phyloP scores from a whole-genome alignment of 2,329 filamentous ascomycete species.

The Diaporthe vexans region DNA sequence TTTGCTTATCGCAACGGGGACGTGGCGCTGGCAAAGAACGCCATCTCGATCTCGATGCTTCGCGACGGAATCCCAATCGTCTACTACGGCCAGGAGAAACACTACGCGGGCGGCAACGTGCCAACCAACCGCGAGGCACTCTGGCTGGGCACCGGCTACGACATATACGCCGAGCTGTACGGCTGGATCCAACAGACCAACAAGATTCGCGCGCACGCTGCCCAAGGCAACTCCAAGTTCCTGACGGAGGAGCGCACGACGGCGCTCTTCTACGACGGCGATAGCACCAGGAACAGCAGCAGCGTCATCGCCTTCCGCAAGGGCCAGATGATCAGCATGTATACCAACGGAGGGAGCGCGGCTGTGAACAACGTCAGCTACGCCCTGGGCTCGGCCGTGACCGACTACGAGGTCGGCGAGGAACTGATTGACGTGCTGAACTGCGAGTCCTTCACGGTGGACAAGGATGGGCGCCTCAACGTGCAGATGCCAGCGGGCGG shows the following conservation, averaged over 20 bases:
- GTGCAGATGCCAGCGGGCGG: conserved; percentile 57
- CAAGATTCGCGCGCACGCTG: conserved; percentile 61
- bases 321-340: conserved; percentile 57
- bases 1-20: conserved; percentile 61
- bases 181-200: conserved; percentile 62
- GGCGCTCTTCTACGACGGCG: conserved; percentile 53
- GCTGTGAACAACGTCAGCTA: conserved; percentile 47
- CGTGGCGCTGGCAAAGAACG: conserved; percentile 64
- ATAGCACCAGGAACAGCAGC: conserved; percentile 37
- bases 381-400: conserved; percentile 51
- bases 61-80: conserved; percentile 70
- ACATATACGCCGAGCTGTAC: conserved; percentile 58
- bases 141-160: conserved; percentile 60
- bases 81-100: conserved; percentile 71
- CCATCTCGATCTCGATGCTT: conserved; percentile 66
- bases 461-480: conserved; percentile 57
- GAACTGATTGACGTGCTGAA: conserved; percentile 57
- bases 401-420: conserved; percentile 53
- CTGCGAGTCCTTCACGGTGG: conserved; percentile 59
- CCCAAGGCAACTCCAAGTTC: conserved; percentile 54
- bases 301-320: conserved; percentile 61
- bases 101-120: conserved; percentile 53
- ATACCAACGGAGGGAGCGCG: conserved; percentile 55
- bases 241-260: conserved; percentile 53
- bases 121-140: conserved; percentile 64